phyloP scores from a whole-genome alignment of 768 basidiomycete species.

The Amanita fuliginea region DNA sequence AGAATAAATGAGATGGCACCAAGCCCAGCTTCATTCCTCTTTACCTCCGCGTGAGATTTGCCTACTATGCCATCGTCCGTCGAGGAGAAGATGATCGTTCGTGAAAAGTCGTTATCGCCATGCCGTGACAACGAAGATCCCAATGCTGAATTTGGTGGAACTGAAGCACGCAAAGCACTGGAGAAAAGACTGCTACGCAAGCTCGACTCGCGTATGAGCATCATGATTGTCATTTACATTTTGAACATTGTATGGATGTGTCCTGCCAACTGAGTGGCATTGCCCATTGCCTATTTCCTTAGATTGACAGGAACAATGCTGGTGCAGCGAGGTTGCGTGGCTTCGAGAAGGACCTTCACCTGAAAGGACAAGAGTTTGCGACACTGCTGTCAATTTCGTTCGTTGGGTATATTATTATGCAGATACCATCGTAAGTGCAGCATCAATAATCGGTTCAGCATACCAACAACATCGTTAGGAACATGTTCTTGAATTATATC shows the following conservation, averaged over 20 bases:
- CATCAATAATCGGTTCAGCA: background rate
- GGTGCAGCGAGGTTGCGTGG: slow-evolving; percentile 68
- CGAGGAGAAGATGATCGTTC: too few species aligned
- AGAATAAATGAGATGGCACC: background rate
- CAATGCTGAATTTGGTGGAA: slow-evolving; percentile 38
- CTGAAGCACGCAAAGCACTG: slow-evolving; percentile 32
- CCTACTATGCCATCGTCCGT: background rate
- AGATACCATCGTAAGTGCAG: slow-evolving; percentile 57
- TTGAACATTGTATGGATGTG: slow-evolving; percentile 28
- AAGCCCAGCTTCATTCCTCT: too few species aligned
- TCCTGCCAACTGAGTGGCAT: slow-evolving; percentile 1
- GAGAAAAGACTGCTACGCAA: slow-evolving; percentile 46
- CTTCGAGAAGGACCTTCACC: slow-evolving; percentile 55
- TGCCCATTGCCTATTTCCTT: slow-evolving; percentile 3
- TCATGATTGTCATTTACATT: slow-evolving; percentile 41
- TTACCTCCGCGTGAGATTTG: background rate
- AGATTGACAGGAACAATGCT: slow-evolving; percentile 74
- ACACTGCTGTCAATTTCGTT: slow-evolving; percentile 62
- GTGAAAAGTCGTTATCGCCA: too few species aligned
- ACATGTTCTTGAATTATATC: slow-evolving; percentile 64
- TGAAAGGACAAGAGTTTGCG: slow-evolving; percentile 51
- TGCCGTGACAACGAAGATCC: slow-evolving; percentile 8
- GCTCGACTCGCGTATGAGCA: slow-evolving; percentile 45
- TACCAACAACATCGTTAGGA: slow-evolving; percentile 28
- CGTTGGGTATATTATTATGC: slow-evolving; percentile 69